phyloP scores from a whole-genome alignment of 2,329 filamentous ascomycete genomes.

The Cytospora piceae region DNA sequence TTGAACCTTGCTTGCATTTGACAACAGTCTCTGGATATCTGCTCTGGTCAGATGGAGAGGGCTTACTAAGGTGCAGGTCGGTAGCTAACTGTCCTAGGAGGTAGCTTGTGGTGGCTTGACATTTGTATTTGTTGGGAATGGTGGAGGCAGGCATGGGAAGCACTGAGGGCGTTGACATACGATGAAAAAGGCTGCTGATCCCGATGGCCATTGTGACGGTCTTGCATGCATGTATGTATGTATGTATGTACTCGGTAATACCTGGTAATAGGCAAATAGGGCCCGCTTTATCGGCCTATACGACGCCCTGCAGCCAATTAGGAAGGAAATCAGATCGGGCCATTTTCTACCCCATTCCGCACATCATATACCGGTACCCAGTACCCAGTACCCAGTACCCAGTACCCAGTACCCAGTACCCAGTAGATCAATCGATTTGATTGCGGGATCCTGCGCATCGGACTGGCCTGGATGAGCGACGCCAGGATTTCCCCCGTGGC shows the following conservation, averaged over 20 bases:
- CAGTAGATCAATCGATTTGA: too few relatives aligned
- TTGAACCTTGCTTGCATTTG: too few relatives aligned
- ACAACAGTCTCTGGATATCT: too few relatives aligned
- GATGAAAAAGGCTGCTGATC: neutral
- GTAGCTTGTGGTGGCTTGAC: too few relatives aligned
- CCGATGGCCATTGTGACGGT: neutral
- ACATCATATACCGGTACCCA: neutral
- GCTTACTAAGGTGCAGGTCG: too few relatives aligned
- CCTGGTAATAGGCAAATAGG: neutral
- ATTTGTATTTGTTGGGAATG: too few relatives aligned
- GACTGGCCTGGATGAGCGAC: neutral
- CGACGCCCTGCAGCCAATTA: constrained; percentile 13
- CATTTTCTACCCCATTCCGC: neutral
- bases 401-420: neutral
- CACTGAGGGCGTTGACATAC: too few relatives aligned
- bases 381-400: too few relatives aligned
- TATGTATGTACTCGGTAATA: neutral
- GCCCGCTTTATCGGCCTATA: constrained; percentile 20
- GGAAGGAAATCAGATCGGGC: neutral
- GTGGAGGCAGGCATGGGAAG: too few relatives aligned
- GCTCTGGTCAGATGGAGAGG: too few relatives aligned
- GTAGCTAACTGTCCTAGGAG: too few relatives aligned
- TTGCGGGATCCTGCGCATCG: neutral
- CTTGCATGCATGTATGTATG: neutral
- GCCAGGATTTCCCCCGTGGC: neutral